These are phyloP conservation scores for Blumeriella jaapii DNA, from an alignment of 2,329 filamentous ascomycete genomes.

Conservation along the genomic window DNA sequence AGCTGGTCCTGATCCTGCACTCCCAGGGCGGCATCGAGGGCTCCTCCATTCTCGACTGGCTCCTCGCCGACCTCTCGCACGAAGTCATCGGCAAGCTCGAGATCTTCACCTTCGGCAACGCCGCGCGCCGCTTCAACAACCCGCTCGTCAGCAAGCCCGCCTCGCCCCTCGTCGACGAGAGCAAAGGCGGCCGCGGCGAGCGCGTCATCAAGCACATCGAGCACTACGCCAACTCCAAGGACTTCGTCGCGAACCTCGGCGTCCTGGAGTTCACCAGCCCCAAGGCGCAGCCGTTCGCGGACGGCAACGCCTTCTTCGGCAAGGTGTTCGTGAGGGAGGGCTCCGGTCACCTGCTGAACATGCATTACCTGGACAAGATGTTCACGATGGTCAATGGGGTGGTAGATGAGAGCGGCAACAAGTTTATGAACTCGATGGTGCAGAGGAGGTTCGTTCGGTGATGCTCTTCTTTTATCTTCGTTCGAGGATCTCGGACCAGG, in stretches of 20 bases:
- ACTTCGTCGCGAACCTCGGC: conserved; percentile 66
- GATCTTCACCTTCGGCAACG: conserved; percentile 68
- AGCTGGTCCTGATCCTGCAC: conserved; percentile 64
- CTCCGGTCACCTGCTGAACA: conserved; percentile 24
- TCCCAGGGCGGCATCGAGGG: conserved; percentile 69
- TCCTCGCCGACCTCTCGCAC: conserved; percentile 60
- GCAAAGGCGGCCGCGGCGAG: conserved; percentile 14
- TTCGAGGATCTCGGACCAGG: conserved; percentile 10
- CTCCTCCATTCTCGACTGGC: conserved; percentile 63
- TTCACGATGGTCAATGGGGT: conserved; percentile 22
- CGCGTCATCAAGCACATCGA: conserved; percentile 55
- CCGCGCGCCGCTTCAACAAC: conserved; percentile 74
- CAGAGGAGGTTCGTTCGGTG: conserved; percentile 1
- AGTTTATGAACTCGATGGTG: conserved; percentile 19
- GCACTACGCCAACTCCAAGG: conserved; percentile 55
- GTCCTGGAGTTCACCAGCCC: conserved; percentile 49
- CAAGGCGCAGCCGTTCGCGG: conserved; percentile 10
- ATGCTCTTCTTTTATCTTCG: conserved; percentile 28
- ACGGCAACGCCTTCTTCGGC: conserved; percentile 20
- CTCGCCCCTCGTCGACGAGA: conserved; percentile 15
- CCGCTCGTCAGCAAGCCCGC: conserved; percentile 40
- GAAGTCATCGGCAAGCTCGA: conserved; percentile 57
- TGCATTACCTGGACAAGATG: conserved; percentile 28
- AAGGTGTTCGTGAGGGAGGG: conserved; percentile 18
- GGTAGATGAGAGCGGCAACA: conserved; percentile 12